A percentile compares a stretch with the other conserved stretches of the same genome.
These are phyloP conservation scores for Sporobolus alterniflorus DNA, from an alignment of 202 grass and related monocot genomes.

Conservation along the genomic window DNA sequence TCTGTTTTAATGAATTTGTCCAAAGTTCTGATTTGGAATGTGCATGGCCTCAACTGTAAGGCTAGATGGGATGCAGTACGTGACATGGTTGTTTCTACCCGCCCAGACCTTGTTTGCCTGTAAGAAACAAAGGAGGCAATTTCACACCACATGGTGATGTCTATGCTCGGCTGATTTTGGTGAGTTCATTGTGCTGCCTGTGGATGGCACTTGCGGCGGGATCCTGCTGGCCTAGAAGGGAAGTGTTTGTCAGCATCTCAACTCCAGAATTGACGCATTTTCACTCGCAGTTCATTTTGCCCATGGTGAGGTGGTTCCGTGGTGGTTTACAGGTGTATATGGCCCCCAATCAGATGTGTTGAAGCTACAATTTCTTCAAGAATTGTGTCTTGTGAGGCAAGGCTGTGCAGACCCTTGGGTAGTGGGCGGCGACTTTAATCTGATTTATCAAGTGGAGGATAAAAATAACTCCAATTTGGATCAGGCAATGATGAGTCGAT, in stretches of 20 bases:
- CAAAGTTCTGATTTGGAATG: background rate
- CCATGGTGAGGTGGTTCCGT: background rate
- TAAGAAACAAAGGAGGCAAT: background rate
- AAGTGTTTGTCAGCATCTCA: background rate
- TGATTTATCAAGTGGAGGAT: too few relatives aligned
- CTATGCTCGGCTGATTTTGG: background rate
- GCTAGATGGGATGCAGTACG: background rate
- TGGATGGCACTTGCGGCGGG: background rate
- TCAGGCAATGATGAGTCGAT: too few relatives aligned
- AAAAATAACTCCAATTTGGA: too few relatives aligned
- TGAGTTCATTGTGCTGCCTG: background rate
- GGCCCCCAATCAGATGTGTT: background rate
- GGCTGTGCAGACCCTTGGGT: too few relatives aligned
- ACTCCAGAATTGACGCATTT: background rate
- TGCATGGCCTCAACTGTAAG: background rate
- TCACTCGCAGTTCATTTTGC: background rate
- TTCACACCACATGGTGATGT: background rate
- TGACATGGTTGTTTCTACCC: background rate
- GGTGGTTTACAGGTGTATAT: background rate
- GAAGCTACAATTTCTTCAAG: background rate
- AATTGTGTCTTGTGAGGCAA: background rate
- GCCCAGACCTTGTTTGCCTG: background rate
- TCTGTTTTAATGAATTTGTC: background rate
- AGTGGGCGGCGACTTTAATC: too few relatives aligned
- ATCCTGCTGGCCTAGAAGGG: background rate